These are phyloP conservation scores for Diaporthe caulivora DNA, from an alignment of 2,329 filamentous ascomycete genomes.

Conservation along the genomic window DNA sequence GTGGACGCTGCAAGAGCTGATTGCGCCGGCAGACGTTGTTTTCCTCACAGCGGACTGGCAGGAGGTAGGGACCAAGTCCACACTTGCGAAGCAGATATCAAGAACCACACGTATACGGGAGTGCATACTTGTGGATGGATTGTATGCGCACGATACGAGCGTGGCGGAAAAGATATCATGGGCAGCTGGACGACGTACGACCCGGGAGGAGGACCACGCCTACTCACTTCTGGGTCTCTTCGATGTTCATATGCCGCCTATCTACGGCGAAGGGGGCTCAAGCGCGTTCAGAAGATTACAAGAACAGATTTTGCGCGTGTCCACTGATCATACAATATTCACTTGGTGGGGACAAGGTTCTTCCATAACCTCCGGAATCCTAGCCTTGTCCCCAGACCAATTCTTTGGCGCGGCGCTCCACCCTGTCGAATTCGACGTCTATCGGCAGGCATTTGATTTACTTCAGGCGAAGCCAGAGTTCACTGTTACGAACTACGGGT, in stretches of 20 bases:
- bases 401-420: slow-evolving; percentile 8
- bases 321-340: slow-evolving; percentile 22
- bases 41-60: slow-evolving; percentile 25
- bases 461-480: slow-evolving; percentile 1
- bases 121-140: slow-evolving; percentile 15
- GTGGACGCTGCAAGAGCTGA: slow-evolving; percentile 20
- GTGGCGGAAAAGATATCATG: slow-evolving; percentile 27
- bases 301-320: slow-evolving; percentile 8
- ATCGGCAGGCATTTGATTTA: slow-evolving; percentile 17
- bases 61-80: slow-evolving; percentile 20
- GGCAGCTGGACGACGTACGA: slow-evolving; percentile 19
- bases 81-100: slow-evolving; percentile 9
- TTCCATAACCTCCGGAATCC: slow-evolving; percentile 14
- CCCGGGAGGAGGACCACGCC: slow-evolving; percentile 9
- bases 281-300: slow-evolving; percentile 24
- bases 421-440: slow-evolving; percentile 1
- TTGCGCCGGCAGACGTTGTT: slow-evolving; percentile 19
- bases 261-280: slow-evolving; percentile 38
- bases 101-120: slow-evolving; percentile 5
- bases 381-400: slow-evolving; percentile 16
- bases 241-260: slow-evolving; percentile 35
- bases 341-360: slow-evolving; percentile 23
- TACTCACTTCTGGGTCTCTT: slow-evolving; percentile 27
- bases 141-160: slow-evolving; percentile 15
- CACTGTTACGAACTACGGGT: neutral